Evolutionary conservation across 1,284 basidiomycete species (phyloP).

Genomic region (Apiotrichum gracile): DNA sequence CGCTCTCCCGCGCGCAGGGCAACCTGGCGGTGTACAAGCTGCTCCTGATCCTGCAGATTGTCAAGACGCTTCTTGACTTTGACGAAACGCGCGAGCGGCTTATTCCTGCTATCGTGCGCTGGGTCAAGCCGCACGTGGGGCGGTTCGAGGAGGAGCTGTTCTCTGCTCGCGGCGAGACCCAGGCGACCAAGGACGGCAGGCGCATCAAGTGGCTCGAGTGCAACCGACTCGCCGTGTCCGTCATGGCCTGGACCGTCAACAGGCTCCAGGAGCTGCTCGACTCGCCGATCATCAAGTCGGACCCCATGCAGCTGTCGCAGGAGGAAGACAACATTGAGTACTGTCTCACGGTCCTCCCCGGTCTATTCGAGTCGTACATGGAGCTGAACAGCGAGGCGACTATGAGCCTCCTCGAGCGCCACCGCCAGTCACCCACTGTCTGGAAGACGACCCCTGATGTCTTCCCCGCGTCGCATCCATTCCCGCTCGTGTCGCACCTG

Average conservation of each 20-base stretch:
- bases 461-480: conserved; percentile 90
- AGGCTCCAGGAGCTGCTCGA: conserved; percentile 76
- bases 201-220: conserved; percentile 87
- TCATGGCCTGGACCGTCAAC: conserved; percentile 85
- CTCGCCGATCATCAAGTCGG: conserved; percentile 58
- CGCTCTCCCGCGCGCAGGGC: conserved; percentile 70
- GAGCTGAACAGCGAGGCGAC: conserved; percentile 70
- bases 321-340: conserved; percentile 94
- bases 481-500: conserved; percentile 69
- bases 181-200: conserved; percentile 58
- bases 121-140: conserved; percentile 96
- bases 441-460: conserved; percentile 67
- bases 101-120: conserved; percentile 80
- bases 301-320: conserved; percentile 60
- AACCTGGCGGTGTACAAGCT: conserved; percentile 88
- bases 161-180: conserved; percentile 16
- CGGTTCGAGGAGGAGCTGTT: conserved; percentile 57
- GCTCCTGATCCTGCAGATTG: conserved; percentile 85
- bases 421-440: conserved; percentile 56
- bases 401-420: conserved; percentile 63
- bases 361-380: conserved; percentile 76
- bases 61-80: conserved; percentile 83
- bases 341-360: conserved; percentile 76
- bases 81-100: conserved; percentile 70
- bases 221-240: conserved; percentile 60